Evolutionary conservation across 2,329 filamentous ascomycete species (phyloP).

Genomic region (Fusarium buharicum): DNA sequence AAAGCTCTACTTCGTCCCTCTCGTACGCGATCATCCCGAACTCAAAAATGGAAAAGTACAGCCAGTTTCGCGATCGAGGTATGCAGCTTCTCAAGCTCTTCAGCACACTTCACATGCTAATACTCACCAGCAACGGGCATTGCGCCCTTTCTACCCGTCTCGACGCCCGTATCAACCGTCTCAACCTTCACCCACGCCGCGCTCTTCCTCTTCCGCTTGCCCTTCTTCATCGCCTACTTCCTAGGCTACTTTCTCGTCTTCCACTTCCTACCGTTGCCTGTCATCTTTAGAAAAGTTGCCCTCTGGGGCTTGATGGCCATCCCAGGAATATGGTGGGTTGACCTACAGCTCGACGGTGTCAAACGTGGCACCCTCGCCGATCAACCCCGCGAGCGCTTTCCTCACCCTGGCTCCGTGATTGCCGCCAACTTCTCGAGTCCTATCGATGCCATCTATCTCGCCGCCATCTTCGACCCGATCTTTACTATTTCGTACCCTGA

Average conservation of each 20-base stretch:
- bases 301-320: conserved; percentile 89
- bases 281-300: conserved; percentile 78
- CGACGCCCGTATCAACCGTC: conserved; percentile 70
- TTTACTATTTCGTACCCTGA: conserved; percentile 88
- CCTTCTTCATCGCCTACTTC: conserved; percentile 76
- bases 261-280: conserved; percentile 78
- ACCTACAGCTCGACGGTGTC: conserved; percentile 97
- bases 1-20: conserved; percentile 21
- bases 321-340: conserved; percentile 97
- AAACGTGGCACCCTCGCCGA: conserved; percentile 87
- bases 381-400: conserved; percentile 78
- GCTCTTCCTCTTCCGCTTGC: conserved; percentile 83
- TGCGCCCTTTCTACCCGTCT: conserved; percentile 90
- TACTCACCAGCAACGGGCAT: conserved; percentile 82
- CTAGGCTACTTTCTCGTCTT: conserved; percentile 81
- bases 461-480: conserved; percentile 94
- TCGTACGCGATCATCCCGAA: conserved; percentile 16
- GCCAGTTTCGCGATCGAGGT: conserved; percentile 92
- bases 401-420: conserved; percentile 82
- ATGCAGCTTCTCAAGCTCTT: conserved; percentile 21
- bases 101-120: conserved; percentile 24
- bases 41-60: conserved; percentile 86
- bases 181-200: conserved; percentile 73
- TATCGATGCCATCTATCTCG: conserved; percentile 91
- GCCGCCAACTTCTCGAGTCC: conserved; percentile 92